Conservation (phyloP, 805 yeast genomes). For the Hanseniaspora taiwanica region DNA sequence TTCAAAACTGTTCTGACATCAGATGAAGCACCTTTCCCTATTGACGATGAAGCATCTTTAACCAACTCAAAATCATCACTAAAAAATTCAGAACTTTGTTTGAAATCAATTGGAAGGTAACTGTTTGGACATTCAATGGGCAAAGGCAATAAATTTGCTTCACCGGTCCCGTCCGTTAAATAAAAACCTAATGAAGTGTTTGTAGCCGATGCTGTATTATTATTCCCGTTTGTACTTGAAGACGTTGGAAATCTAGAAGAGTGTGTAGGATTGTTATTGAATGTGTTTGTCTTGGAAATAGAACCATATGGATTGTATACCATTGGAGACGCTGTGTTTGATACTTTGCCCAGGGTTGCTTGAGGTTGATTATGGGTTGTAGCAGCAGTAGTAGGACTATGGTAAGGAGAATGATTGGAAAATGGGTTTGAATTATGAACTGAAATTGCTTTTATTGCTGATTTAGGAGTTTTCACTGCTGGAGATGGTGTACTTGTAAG, state of each 20-base stretch:
- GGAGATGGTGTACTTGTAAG: not conserved
- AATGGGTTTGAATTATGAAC: conserved; percentile 5
- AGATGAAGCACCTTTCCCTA: conserved; percentile 67
- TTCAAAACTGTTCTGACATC: conserved; percentile 37
- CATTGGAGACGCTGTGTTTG: not conserved
- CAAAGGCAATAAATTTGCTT: conserved; percentile 38
- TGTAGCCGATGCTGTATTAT: not conserved
- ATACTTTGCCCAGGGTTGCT: too few species aligned
- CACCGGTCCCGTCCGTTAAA: conserved; percentile 26
- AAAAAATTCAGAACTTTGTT: conserved; percentile 35
- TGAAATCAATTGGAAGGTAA: conserved; percentile 40
- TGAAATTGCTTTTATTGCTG: not conserved
- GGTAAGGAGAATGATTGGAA: too few species aligned
- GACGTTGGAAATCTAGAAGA: not conserved
- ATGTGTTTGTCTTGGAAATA: conserved; percentile 1
- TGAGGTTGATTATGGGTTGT: not conserved
- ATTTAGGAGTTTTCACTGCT: not conserved
- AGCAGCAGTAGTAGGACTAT: not conserved
- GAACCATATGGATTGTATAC: conserved; percentile 5
- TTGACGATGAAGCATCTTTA: conserved; percentile 28
- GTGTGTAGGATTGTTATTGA: not conserved
- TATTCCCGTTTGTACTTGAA: not conserved
- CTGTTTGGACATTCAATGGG: conserved; percentile 59
- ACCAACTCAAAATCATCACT: conserved; percentile 41
- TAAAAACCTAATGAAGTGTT: conserved; percentile 15